Conservation (phyloP, 371 early-diverging fungal species). For the Mucor saturninus region DNA sequence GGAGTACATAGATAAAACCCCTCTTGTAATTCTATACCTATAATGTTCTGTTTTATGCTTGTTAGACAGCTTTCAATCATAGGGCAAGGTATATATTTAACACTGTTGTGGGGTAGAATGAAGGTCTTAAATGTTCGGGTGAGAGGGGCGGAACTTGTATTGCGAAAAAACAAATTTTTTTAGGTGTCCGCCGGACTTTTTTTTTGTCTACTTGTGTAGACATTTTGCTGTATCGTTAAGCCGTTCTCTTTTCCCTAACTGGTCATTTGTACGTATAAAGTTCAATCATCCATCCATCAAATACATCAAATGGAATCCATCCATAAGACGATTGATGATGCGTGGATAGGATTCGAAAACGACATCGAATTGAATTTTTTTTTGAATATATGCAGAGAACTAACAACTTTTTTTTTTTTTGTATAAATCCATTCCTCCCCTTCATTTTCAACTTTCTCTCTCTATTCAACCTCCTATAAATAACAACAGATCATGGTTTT, state of each 20-base stretch:
- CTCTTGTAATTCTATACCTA: no score
- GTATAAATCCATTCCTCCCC: not conserved
- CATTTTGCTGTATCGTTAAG: slow-evolving; percentile 18
- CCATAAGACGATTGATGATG: not conserved
- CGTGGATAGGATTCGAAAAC: not conserved
- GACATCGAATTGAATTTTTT: no score
- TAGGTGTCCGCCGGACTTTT: slow-evolving; percentile 22
- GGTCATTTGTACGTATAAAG: slow-evolving; percentile 45
- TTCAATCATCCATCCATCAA: slow-evolving; percentile 26
- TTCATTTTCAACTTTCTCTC: slow-evolving; percentile 3
- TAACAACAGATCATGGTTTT: slow-evolving; percentile 59
- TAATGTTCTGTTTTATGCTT: no score
- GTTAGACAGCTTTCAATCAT: no score
- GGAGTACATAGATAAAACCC: no score
- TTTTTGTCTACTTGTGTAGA: slow-evolving; percentile 25
- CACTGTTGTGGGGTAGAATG: no score
- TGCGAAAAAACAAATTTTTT: slow-evolving; percentile 3
- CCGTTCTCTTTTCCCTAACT: slow-evolving; percentile 47
- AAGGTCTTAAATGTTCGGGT: not conserved
- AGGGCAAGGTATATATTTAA: no score
- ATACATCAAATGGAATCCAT: slow-evolving; percentile 2
- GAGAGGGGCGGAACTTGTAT: not conserved
- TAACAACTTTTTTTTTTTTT: slow-evolving; percentile 8
- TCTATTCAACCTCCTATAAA: not conserved
- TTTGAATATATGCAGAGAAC: not conserved